Evolutionary conservation across 164 flowering plant genomes (phyloP), one percentile per base, ranked within the genome.

Genomic region (Chimonanthus praecox): DNA sequence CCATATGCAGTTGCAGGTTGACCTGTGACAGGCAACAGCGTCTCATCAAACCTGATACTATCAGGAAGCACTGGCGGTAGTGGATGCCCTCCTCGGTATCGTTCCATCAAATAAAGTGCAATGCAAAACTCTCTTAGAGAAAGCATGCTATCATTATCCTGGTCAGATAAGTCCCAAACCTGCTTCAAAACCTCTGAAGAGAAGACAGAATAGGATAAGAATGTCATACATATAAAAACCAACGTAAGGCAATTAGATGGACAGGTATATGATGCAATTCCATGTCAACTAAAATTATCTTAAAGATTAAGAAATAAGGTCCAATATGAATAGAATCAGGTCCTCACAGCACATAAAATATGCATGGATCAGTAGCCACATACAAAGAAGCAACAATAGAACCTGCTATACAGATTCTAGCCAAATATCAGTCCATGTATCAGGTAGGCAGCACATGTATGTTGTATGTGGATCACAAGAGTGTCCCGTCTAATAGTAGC

Each of bases 101-200:
- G 87, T 75, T 94, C 99, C 98, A 94, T 94, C 86, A 94, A 80
- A 82, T 91, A 94, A 18, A 94, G 90, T 63, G 99, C 89, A 74
- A 88, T 82, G 80, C 97, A 94, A 75, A 94, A 94, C 76, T 94
- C 99, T 78, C 86, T 87, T 78, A 91, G 77, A 51, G 99, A 90
- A 78, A 94, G 96, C 98, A 91, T 94, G 80, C 94, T 91, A 77
- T 94, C 99, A 78, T 83, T 87, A 81, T 94, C 99, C 80, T 94
- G 98, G 81, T 94, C 99, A 67, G 99, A 89, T 73, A 94, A 86
- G 81, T 94, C 97, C 99, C 99, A 94, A 7, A 94, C 99, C 88
- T 92, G 97, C 87, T 92, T 95, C 72, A 95, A 79, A 72, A 95
- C 88, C 91, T 93, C 99, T 95, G 92, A 44, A 9, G 80, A 79